Evolutionary conservation across 1,284 basidiomycete genomes (phyloP).

Genomic region (Fistulinella staudtii): DNA sequence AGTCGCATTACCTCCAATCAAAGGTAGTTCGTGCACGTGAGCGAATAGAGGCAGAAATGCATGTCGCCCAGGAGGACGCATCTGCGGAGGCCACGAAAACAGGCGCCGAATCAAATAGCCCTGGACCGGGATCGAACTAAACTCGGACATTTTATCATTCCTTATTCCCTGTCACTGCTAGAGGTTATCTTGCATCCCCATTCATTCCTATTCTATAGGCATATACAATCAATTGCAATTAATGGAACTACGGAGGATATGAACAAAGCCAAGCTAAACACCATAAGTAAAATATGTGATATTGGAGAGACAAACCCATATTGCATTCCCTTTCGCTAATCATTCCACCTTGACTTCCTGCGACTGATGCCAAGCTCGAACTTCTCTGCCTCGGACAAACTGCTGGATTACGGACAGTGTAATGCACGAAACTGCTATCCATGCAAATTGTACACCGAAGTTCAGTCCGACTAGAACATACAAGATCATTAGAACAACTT

Average conservation of each 20-base stretch:
- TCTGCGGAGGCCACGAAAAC: constrained; percentile 15
- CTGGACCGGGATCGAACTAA: constrained; percentile 24
- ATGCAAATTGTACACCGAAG: constrained; percentile 56
- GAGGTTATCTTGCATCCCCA: constrained; percentile 25
- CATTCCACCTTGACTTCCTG: constrained; percentile 10
- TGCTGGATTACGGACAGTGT: constrained; percentile 48
- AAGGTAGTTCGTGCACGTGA: constrained; percentile 95
- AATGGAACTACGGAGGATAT: constrained; percentile 7
- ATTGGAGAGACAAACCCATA: background rate
- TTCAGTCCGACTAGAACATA: constrained; percentile 48
- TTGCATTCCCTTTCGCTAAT: background rate
- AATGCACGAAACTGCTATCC: constrained; percentile 50
- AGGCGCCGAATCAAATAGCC: constrained; percentile 17
- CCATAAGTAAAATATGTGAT: background rate
- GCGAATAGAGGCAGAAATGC: constrained; percentile 85
- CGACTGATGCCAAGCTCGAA: constrained; percentile 22
- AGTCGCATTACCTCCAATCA: constrained; percentile 93
- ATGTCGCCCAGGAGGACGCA: constrained; percentile 37
- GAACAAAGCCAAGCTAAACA: background rate
- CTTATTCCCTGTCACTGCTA: constrained; percentile 19
- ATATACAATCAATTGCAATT: constrained; percentile 11
- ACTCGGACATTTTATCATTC: constrained; percentile 5
- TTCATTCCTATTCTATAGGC: constrained; percentile 18
- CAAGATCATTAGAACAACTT: constrained; percentile 1
- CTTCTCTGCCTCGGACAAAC: constrained; percentile 32